These are phyloP conservation scores for Sutorius eximius DNA, from an alignment of 1,284 basidiomycete genomes.

Conservation along the genomic window DNA sequence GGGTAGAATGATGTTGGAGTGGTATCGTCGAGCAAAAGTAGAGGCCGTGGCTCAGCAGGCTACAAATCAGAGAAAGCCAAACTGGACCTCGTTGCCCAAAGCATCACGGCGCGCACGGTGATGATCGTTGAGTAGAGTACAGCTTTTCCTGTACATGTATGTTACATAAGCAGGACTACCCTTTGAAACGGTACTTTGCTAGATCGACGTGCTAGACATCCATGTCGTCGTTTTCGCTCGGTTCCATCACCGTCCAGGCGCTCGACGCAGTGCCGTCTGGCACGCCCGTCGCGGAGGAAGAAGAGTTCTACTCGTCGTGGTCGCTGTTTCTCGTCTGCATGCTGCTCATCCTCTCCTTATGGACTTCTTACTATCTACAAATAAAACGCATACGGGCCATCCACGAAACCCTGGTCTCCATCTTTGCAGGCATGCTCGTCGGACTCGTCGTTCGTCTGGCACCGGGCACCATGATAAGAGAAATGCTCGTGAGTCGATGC, in stretches of 20 bases:
- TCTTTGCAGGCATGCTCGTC: conserved; percentile 96
- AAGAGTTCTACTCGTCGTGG: conserved; percentile 93
- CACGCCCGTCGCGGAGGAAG: conserved; percentile 61
- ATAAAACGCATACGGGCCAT: conserved; percentile 94
- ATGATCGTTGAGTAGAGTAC: conserved; percentile 7
- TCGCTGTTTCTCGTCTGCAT: conserved; percentile 93
- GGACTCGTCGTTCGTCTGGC: conserved; percentile 88
- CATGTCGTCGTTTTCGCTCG: conserved; percentile 25
- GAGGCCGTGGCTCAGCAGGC: conserved; percentile 7
- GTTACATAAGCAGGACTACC: conserved; percentile 21
- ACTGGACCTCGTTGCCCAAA: conserved; percentile 29
- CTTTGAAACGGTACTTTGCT: too few species aligned
- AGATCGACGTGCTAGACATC: too few species aligned
- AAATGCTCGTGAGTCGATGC: conserved; percentile 86
- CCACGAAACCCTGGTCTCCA: conserved; percentile 95
- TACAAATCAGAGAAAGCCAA: conserved; percentile 20
- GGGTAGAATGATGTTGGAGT: conserved; percentile 22
- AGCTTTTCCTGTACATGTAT: neutral
- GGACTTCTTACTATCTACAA: conserved; percentile 97
- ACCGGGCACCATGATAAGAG: conserved; percentile 91
- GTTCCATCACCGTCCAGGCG: conserved; percentile 23
- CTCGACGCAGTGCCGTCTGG: conserved; percentile 24
- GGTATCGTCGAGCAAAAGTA: conserved; percentile 13
- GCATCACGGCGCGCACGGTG: conserved; percentile 16
- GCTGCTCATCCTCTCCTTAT: conserved; percentile 91